These are phyloP conservation scores for Cystobasidium ongulense DNA, from an alignment of 768 basidiomycete genomes.

Conservation along the genomic window DNA sequence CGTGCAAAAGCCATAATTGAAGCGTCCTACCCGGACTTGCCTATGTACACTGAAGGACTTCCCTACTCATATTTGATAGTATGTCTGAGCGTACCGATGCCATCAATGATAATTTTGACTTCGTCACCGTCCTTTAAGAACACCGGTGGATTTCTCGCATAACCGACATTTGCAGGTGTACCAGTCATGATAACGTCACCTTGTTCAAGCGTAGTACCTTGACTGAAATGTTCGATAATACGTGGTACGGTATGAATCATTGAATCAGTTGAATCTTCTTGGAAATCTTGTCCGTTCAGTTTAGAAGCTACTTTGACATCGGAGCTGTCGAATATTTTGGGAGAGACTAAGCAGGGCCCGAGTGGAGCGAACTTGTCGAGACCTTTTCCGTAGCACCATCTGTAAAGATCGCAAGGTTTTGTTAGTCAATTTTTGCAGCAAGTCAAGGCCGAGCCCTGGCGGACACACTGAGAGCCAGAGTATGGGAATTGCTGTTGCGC, in stretches of 20 bases:
- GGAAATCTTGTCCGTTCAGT: conserved; percentile 19
- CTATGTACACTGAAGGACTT: too few species aligned
- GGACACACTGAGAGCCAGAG: conserved; percentile 21
- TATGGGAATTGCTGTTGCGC: conserved; percentile 26
- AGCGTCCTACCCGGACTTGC: too few species aligned
- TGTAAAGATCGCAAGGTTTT: background rate
- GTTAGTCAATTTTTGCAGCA: background rate
- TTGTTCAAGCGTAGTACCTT: conserved; percentile 23
- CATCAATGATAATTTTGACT: conserved; percentile 23
- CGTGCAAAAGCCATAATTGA: too few species aligned
- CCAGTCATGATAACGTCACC: conserved; percentile 27
- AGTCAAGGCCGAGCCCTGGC: background rate
- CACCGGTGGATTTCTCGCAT: conserved; percentile 16
- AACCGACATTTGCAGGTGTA: conserved; percentile 23
- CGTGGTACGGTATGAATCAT: conserved; percentile 19
- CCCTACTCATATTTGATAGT: conserved; percentile 21
- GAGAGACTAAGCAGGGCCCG: conserved; percentile 10
- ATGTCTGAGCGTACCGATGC: conserved; percentile 25
- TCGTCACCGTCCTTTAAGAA: conserved; percentile 23
- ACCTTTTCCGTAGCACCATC: conserved; percentile 30
- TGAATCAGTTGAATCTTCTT: conserved; percentile 12
- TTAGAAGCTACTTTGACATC: conserved; percentile 1
- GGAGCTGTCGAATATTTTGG: background rate
- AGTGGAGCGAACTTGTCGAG: conserved; percentile 28
- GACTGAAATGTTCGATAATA: conserved; percentile 25